phyloP scores from a whole-genome alignment of 352 stramenopile genomes.

The Globisporangium nunn region DNA sequence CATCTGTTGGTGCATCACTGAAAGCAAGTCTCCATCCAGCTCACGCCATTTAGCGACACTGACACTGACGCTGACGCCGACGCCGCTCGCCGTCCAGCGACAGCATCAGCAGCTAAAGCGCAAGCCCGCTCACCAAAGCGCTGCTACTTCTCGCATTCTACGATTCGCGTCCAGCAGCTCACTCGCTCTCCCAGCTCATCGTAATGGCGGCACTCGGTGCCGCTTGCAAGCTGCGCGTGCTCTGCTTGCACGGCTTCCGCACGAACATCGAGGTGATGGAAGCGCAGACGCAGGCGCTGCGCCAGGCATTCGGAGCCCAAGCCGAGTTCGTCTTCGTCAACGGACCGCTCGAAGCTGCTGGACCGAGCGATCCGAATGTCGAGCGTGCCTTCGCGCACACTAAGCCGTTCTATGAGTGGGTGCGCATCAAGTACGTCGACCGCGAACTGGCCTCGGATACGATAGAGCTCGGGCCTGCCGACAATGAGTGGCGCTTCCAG shows the following conservation, averaged over 20 bases:
- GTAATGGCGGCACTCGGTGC: slow-evolving; percentile 5
- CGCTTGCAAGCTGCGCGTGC: slow-evolving; percentile 36
- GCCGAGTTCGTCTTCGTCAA: slow-evolving; percentile 73
- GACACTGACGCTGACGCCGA: too few species aligned
- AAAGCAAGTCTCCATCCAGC: too few species aligned
- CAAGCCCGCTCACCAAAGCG: too few species aligned
- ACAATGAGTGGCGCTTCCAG: slow-evolving; percentile 14
- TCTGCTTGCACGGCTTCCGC: slow-evolving; percentile 70
- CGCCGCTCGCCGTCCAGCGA: too few species aligned
- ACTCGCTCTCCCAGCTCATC: not conserved
- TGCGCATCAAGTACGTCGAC: slow-evolving; percentile 19
- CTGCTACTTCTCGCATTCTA: too few species aligned
- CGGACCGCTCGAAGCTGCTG: slow-evolving; percentile 41
- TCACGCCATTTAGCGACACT: too few species aligned
- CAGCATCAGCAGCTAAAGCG: too few species aligned
- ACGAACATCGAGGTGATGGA: slow-evolving; percentile 72
- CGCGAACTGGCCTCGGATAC: slow-evolving; percentile 11
- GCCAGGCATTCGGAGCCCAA: slow-evolving; percentile 41
- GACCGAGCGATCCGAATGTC: slow-evolving; percentile 49
- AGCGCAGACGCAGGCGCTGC: slow-evolving; percentile 51
- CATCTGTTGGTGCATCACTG: too few species aligned
- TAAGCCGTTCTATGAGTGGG: slow-evolving; percentile 75
- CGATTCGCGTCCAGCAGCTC: not conserved
- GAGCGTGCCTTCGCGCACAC: slow-evolving; percentile 45
- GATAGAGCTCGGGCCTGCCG: slow-evolving; percentile 1